Percentiles rank a stretch among this genome's conserved stretches.
Conservation (phyloP, 805 yeast genomes). For the Jamesozyma gamospora region DNA sequence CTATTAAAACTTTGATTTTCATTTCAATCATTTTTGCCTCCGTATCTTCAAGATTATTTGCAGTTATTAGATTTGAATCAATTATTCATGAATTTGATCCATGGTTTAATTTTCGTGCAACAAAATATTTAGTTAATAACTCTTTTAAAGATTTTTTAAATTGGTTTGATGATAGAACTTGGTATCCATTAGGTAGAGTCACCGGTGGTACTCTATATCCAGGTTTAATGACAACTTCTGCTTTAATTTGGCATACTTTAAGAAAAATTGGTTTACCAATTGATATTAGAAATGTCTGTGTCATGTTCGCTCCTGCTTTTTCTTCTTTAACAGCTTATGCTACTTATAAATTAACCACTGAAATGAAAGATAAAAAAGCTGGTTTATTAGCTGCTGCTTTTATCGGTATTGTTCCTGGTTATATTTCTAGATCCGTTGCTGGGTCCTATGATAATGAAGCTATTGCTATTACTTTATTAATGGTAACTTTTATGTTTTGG, state of each 20-base stretch:
- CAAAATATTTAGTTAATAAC: constrained; percentile 77
- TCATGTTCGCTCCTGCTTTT: constrained; percentile 91
- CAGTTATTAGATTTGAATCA: constrained; percentile 92
- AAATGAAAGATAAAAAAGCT: constrained; percentile 82
- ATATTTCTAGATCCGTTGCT: constrained; percentile 95
- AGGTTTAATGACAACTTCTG: constrained; percentile 96
- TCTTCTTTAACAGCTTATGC: constrained; percentile 86
- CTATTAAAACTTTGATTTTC: constrained; percentile 55
- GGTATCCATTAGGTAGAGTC: constrained; percentile 98
- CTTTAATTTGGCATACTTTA: constrained; percentile 70
- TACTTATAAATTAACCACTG: constrained; percentile 78
- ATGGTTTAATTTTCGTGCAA: constrained; percentile 93
- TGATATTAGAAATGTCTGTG: constrained; percentile 94
- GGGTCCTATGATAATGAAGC: constrained; percentile 99
- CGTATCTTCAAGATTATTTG: constrained; percentile 80
- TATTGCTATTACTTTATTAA: constrained; percentile 87
- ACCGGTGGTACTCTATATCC: constrained; percentile 98
- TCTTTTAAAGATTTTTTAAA: constrained; percentile 86
- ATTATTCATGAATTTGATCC: constrained; percentile 97
- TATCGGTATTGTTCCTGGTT: constrained; percentile 97
- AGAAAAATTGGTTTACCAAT: constrained; percentile 64
- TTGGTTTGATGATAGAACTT: constrained; percentile 97
- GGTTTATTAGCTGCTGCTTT: constrained; percentile 88
- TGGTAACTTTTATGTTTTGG: constrained; percentile 96
- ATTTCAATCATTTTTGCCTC: constrained; percentile 83